Conservation (phyloP, 192 early-diverging fungal species). For the Pecoramyces ruminantium region DNA sequence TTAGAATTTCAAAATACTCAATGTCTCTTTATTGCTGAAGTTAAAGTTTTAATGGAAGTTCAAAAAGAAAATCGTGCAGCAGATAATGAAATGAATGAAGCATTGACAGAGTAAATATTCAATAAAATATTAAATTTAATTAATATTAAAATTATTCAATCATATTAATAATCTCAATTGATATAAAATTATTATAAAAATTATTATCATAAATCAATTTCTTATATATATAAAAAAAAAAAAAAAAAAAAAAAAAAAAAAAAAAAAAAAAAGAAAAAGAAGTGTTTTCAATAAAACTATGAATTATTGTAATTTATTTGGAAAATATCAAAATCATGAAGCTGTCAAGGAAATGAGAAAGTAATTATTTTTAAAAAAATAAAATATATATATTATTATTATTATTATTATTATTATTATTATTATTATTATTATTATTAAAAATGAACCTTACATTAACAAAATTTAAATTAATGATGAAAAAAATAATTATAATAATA, state of each 20-base stretch:
- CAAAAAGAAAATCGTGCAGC: slow-evolving; percentile 21
- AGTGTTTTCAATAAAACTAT: slow-evolving; percentile 68
- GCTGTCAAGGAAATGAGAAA: slow-evolving; percentile 67
- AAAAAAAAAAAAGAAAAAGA: background rate
- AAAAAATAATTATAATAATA: background rate
- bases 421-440: too few relatives aligned
- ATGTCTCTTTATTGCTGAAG: slow-evolving; percentile 54
- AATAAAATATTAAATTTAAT: background rate
- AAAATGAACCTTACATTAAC: background rate
- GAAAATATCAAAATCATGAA: slow-evolving; percentile 67
- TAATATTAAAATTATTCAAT: too few relatives aligned
- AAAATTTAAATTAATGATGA: background rate
- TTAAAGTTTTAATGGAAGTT: slow-evolving; percentile 50
- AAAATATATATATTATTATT: too few relatives aligned
- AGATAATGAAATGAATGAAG: background rate
- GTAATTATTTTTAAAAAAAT: too few relatives aligned
- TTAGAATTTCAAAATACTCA: slow-evolving; percentile 49
- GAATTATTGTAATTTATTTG: slow-evolving; percentile 71
- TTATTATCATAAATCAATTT: too few relatives aligned
- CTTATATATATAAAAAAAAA: too few relatives aligned
- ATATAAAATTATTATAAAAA: too few relatives aligned
- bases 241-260: background rate
- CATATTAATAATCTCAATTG: too few relatives aligned
- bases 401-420: too few relatives aligned
- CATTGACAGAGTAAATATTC: background rate